Percentiles rank a stretch among this genome's conserved stretches.
Conservation (phyloP, 176 grass and related monocot genomes). For the Musa troglodytarum region DNA sequence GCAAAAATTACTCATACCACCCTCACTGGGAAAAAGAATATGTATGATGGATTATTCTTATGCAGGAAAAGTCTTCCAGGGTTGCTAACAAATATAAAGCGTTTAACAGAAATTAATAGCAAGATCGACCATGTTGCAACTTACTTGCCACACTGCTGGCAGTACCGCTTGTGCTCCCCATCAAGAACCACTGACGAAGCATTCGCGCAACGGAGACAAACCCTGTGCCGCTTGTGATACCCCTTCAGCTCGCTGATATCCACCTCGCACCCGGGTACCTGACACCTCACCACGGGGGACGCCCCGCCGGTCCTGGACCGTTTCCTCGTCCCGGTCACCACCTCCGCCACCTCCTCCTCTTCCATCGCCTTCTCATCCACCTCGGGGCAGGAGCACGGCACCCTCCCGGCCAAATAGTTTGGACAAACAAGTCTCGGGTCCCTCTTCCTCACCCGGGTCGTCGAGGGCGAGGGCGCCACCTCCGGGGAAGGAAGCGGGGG, state of each 20-base stretch:
- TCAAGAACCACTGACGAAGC: slow-evolving; percentile 54
- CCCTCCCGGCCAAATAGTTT: slow-evolving; percentile 73
- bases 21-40: no score
- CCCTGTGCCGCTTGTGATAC: slow-evolving; percentile 79
- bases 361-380: slow-evolving; percentile 59
- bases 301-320: slow-evolving; percentile 24
- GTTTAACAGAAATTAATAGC: no score
- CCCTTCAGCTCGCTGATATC: slow-evolving; percentile 93
- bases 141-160: slow-evolving; percentile 99
- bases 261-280: slow-evolving; percentile 67
- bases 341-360: slow-evolving; percentile 21
- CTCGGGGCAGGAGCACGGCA: slow-evolving; percentile 91
- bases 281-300: slow-evolving; percentile 55
- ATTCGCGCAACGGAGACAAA: slow-evolving; percentile 71
- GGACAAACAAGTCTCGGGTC: slow-evolving; percentile 87
- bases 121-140: neutral
- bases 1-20: no score
- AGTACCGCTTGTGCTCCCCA: slow-evolving; percentile 65
- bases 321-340: slow-evolving; percentile 21
- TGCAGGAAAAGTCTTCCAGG: no score
- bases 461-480: neutral
- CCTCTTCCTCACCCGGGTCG: slow-evolving; percentile 57
- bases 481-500: neutral
- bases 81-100: no score
- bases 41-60: no score